Percentiles rank a stretch among this genome's conserved stretches.
These are phyloP conservation scores for Neocatenulostroma microsporum DNA, from an alignment of 2,329 filamentous ascomycete genomes.

Conservation along the genomic window DNA sequence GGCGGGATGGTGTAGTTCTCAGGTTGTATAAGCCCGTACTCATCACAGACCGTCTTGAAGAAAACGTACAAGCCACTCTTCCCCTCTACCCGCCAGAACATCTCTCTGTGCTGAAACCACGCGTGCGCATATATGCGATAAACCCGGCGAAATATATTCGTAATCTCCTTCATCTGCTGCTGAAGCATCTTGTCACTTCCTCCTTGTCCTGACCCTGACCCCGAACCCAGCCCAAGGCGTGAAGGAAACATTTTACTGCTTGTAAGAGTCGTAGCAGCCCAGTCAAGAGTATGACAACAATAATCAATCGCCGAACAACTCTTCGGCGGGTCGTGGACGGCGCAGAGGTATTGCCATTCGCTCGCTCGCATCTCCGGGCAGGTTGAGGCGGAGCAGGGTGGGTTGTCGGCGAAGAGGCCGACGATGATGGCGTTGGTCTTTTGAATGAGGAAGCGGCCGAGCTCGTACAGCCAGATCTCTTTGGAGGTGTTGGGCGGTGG, in stretches of 20 bases:
- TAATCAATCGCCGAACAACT: slow-evolving; percentile 98
- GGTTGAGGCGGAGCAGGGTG: slow-evolving; percentile 78
- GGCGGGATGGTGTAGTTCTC: slow-evolving; percentile 95
- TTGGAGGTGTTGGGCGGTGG: slow-evolving; percentile 76
- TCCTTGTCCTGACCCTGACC: slow-evolving; percentile 21
- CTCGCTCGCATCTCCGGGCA: slow-evolving; percentile 98
- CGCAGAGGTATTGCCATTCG: slow-evolving; percentile 98
- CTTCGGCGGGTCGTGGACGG: slow-evolving; percentile 93
- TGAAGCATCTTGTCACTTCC: slow-evolving; percentile 27
- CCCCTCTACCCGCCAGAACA: slow-evolving; percentile 90
- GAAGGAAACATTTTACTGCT: slow-evolving; percentile 94
- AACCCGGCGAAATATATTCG: slow-evolving; percentile 88
- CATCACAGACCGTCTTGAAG: slow-evolving; percentile 94
- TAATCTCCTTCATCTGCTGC: slow-evolving; percentile 70
- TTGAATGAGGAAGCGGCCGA: slow-evolving; percentile 89
- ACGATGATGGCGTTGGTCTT: slow-evolving; percentile 91
- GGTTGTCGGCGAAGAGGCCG: slow-evolving; percentile 83
- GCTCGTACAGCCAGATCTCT: slow-evolving; percentile 93
- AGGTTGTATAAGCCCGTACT: slow-evolving; percentile 77
- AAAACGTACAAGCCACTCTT: slow-evolving; percentile 90
- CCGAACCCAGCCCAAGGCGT: slow-evolving; percentile 55
- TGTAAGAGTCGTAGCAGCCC: slow-evolving; percentile 90
- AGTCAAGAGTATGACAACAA: slow-evolving; percentile 96
- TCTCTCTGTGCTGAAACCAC: slow-evolving; percentile 93
- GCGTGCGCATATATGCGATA: slow-evolving; percentile 98